These are phyloP conservation scores for Scutellaria baicalensis DNA, from an alignment of 257 asterid species.

Conservation along the genomic window DNA sequence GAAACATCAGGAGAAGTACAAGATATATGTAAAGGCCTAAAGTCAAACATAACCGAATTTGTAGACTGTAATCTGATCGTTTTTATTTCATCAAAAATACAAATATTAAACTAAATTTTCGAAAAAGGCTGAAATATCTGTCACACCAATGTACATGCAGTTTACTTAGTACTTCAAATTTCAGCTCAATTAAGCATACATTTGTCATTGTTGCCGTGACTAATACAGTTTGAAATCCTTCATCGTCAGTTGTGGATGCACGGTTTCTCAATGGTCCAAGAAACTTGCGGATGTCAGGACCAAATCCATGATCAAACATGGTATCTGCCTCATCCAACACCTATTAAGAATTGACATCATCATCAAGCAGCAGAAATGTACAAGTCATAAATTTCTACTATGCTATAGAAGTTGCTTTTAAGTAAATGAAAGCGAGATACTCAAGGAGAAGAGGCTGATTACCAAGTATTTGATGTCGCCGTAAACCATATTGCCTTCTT, in stretches of 20 bases:
- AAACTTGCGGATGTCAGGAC: constrained; percentile 92
- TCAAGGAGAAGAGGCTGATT: constrained; percentile 7
- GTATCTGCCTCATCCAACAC: constrained; percentile 99
- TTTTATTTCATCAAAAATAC: background rate
- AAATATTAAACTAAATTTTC: background rate
- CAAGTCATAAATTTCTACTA: background rate
- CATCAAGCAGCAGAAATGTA: constrained; percentile 5
- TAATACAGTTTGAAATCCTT: constrained; percentile 82
- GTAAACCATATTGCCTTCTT: constrained; percentile 89
- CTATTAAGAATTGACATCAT: constrained; percentile 34
- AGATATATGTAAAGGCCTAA: background rate
- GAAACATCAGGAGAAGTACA: background rate
- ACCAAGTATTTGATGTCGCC: constrained; percentile 96
- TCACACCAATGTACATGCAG: background rate
- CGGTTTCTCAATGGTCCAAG: constrained; percentile 81
- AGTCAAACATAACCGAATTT: background rate
- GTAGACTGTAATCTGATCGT: background rate
- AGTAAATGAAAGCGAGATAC: constrained; percentile 5
- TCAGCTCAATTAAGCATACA: constrained; percentile 34
- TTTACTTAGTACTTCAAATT: background rate
- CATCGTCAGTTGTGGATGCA: constrained; percentile 56
- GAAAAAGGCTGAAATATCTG: background rate
- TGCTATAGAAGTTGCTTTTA: background rate
- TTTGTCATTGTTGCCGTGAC: constrained; percentile 98
- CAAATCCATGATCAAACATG: constrained; percentile 98